phyloP scores from a whole-genome alignment of 371 early-diverging fungal species.

The Funneliformis caledonium region DNA sequence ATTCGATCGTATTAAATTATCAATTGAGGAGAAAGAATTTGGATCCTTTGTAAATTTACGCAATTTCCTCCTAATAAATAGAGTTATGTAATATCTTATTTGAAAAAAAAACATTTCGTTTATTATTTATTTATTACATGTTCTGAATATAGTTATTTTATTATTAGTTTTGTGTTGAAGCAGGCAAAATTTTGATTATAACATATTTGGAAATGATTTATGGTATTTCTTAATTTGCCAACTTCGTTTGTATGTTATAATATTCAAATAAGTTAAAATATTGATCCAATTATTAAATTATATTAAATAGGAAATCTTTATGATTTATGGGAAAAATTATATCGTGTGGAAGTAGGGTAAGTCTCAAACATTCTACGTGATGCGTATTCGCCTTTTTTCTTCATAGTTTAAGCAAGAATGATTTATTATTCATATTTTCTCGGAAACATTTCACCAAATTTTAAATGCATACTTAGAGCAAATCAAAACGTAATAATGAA shows the following conservation, averaged over 20 bases:
- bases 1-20: constrained; percentile 24
- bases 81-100: constrained; percentile 11
- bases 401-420: too few species aligned
- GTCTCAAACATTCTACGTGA: constrained; percentile 31
- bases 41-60: constrained; percentile 31
- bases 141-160: constrained; percentile 31
- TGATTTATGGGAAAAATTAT: constrained; percentile 40
- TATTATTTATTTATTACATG: not conserved
- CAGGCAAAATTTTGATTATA: constrained; percentile 25
- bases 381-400: too few species aligned
- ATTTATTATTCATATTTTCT: not conserved
- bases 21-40: not conserved
- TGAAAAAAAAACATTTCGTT: not conserved
- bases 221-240: not conserved
- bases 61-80: constrained; percentile 34
- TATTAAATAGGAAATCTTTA: constrained; percentile 33
- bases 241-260: not conserved
- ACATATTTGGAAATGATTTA: constrained; percentile 34
- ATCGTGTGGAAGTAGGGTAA: constrained; percentile 29
- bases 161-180: constrained; percentile 39
- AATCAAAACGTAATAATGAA: not conserved
- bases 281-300: not conserved
- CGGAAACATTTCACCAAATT: constrained; percentile 14
- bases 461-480: constrained; percentile 26
- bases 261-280: not conserved